Conservation (phyloP, 768 basidiomycete genomes). For the Gymnopilus junonius region DNA sequence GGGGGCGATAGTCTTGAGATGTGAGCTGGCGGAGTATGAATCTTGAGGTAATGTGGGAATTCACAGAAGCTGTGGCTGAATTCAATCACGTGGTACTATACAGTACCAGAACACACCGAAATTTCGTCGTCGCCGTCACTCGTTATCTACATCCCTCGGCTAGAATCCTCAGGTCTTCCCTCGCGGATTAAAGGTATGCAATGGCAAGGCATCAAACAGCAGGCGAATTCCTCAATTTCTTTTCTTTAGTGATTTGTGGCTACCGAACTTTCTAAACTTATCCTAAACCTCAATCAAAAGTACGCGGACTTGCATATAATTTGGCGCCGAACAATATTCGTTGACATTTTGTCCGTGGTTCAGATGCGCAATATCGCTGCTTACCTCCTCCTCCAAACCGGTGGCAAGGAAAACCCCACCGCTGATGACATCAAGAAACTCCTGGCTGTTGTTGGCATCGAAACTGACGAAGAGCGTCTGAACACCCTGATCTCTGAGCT, state of each 20-base stretch:
- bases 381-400: conserved; percentile 95
- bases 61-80: conserved; percentile 44
- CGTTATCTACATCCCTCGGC: conserved; percentile 54
- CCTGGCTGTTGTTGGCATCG: conserved; percentile 84
- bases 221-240: neutral
- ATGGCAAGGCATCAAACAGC: neutral
- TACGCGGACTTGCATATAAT: conserved; percentile 26
- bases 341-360: conserved; percentile 8
- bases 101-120: conserved; percentile 41
- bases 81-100: conserved; percentile 61
- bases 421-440: conserved; percentile 89
- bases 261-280: conserved; percentile 57
- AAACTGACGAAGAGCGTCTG: conserved; percentile 83
- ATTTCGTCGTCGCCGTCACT: conserved; percentile 26
- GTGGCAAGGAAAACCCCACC: conserved; percentile 88
- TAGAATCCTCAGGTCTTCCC: conserved; percentile 96
- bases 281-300: conserved; percentile 45
- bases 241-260: conserved; percentile 85
- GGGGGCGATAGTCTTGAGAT: conserved; percentile 31
- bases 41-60: conserved; percentile 26
- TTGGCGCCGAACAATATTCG: neutral
- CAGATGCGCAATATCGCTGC: conserved; percentile 95
- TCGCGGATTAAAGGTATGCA: conserved; percentile 81
- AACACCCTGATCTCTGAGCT: conserved; percentile 88
- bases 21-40: conserved; percentile 36